Evolutionary conservation across 2,329 filamentous ascomycete species (phyloP).

Genomic region (Metarhizium humberi): DNA sequence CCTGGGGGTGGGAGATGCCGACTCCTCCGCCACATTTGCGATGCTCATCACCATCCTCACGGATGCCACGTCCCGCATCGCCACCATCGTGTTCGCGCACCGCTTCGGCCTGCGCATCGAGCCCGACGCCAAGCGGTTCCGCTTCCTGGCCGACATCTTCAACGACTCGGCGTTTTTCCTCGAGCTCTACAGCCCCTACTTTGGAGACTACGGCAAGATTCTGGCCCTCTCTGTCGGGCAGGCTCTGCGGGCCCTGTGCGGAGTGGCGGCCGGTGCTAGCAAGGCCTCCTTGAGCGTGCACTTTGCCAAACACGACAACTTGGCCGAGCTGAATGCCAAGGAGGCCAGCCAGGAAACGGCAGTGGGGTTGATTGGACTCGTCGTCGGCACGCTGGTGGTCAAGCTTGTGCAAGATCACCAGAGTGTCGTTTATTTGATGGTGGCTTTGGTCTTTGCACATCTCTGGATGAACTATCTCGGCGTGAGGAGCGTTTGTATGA

Average conservation of each 20-base stretch:
- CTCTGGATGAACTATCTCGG: slow-evolving; percentile 79
- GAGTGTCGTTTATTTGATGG: slow-evolving; percentile 65
- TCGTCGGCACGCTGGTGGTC: slow-evolving; percentile 74
- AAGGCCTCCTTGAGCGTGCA: slow-evolving; percentile 89
- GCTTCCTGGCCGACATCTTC: slow-evolving; percentile 78
- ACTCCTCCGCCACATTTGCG: slow-evolving; percentile 69
- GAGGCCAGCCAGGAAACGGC: slow-evolving; percentile 94
- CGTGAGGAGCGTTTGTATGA: slow-evolving; percentile 76
- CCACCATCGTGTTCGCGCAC: slow-evolving; percentile 81
- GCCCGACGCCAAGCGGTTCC: slow-evolving; percentile 84
- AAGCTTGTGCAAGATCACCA: slow-evolving; percentile 60
- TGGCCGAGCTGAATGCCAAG: slow-evolving; percentile 90
- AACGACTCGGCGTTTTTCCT: slow-evolving; percentile 81
- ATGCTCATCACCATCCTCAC: slow-evolving; percentile 76
- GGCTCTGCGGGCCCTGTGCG: slow-evolving; percentile 58
- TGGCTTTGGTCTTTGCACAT: slow-evolving; percentile 65
- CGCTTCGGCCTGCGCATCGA: slow-evolving; percentile 73
- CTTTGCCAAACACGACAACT: slow-evolving; percentile 78
- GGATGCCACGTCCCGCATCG: slow-evolving; percentile 69
- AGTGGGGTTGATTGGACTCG: slow-evolving; percentile 79
- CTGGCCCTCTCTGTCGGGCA: slow-evolving; percentile 40
- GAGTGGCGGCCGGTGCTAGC: slow-evolving; percentile 79
- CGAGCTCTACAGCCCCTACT: slow-evolving; percentile 70
- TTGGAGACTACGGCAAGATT: slow-evolving; percentile 47
- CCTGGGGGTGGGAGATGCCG: slow-evolving; percentile 75